Conservation (phyloP, 441 rosid genomes). For the Omphalea diandra region DNA sequence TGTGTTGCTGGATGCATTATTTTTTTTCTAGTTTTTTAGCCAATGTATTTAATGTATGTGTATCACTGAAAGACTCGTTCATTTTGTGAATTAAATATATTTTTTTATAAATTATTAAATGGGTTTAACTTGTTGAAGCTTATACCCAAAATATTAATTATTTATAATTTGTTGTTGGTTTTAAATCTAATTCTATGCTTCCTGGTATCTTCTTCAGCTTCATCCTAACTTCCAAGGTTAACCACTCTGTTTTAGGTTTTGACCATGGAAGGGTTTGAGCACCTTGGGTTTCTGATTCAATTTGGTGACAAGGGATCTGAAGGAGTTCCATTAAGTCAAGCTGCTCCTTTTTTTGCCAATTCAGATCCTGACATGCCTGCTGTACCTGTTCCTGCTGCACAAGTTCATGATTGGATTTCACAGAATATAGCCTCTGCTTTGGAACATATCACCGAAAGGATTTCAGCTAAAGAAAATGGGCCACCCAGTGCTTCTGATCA, state of each 20-base stretch:
- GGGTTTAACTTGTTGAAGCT: not conserved
- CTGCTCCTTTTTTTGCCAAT: slow-evolving; percentile 92
- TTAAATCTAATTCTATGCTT: slow-evolving; percentile 2
- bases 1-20: too few relatives aligned
- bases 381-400: slow-evolving; percentile 82
- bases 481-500: slow-evolving; percentile 65
- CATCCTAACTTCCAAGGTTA: slow-evolving; percentile 26
- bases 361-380: slow-evolving; percentile 99
- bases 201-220: slow-evolving; percentile 13
- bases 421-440: slow-evolving; percentile 74
- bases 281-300: slow-evolving; percentile 91
- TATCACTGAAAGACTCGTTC: not conserved
- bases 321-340: slow-evolving; percentile 76
- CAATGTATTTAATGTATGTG: too few relatives aligned
- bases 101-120: not conserved
- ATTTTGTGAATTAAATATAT: not conserved
- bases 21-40: not conserved
- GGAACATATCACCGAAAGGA: slow-evolving; percentile 78
- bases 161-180: not conserved
- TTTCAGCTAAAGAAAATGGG: slow-evolving; percentile 86
- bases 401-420: slow-evolving; percentile 91
- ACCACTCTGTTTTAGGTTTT: slow-evolving; percentile 59
- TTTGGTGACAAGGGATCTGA: slow-evolving; percentile 89
- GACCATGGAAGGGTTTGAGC: slow-evolving; percentile 91
- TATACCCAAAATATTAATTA: not conserved